These are phyloP conservation scores for Tetracentron sinense DNA, from an alignment of 164 flowering plant species.

Conservation along the genomic window DNA sequence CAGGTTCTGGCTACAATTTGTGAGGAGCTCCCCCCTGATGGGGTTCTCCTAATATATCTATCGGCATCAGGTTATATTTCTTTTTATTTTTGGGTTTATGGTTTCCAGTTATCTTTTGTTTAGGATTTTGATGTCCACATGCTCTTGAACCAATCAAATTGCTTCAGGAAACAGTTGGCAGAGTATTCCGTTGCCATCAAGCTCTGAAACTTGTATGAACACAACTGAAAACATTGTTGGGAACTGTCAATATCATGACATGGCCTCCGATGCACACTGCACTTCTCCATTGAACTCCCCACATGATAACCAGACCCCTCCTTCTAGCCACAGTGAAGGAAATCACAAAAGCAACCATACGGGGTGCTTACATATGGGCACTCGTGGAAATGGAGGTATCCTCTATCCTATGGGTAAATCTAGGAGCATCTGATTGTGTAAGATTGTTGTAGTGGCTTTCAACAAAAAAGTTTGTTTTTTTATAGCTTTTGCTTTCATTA, in stretches of 20 bases:
- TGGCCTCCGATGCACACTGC: constrained; percentile 30
- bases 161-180: constrained; percentile 50
- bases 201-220: constrained; percentile 32
- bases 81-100: neutral
- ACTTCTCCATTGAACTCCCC: constrained; percentile 25
- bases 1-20: constrained; percentile 84
- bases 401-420: constrained; percentile 3
- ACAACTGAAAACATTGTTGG: constrained; percentile 33
- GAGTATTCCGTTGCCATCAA: constrained; percentile 29
- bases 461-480: too few species aligned
- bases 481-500: too few species aligned
- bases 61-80: constrained; percentile 64
- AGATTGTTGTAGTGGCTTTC: neutral
- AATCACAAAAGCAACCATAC: constrained; percentile 13
- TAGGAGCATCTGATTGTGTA: neutral
- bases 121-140: neutral
- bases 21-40: constrained; percentile 86
- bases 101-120: neutral
- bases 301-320: constrained; percentile 25
- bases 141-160: constrained; percentile 13
- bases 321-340: constrained; percentile 30
- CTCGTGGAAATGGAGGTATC: constrained; percentile 77
- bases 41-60: constrained; percentile 72
- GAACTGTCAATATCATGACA: constrained; percentile 36
- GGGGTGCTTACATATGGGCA: constrained; percentile 57